Conservation (phyloP, 179 eudicot genomes). For the Vitellaria paradoxa region DNA sequence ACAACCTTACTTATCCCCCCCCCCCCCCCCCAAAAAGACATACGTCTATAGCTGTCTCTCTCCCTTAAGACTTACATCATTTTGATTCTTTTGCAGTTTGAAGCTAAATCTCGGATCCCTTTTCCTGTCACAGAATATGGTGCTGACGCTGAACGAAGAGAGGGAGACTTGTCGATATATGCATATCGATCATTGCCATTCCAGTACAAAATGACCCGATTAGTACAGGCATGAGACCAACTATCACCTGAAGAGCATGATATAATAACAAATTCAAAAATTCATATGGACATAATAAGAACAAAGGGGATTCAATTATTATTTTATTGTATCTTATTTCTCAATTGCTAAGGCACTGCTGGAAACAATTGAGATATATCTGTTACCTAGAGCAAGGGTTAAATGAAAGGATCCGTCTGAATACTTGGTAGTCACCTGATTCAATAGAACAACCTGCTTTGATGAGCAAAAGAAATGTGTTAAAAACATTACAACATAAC, state of each 20-base stretch:
- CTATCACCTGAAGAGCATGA: constrained; percentile 65
- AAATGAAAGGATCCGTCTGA: constrained; percentile 75
- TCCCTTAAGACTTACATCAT: constrained; percentile 30
- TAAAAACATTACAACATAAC: not conserved
- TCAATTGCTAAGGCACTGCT: not conserved
- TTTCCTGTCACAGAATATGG: constrained; percentile 65
- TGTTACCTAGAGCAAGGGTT: constrained; percentile 85
- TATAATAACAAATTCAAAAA: not conserved
- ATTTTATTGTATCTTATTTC: not conserved
- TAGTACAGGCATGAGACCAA: constrained; percentile 95
- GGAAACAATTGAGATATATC: constrained; percentile 1
- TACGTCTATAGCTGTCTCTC: not conserved
- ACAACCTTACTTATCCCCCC: too few species aligned
- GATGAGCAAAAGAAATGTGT: not conserved
- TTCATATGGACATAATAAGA: not conserved
- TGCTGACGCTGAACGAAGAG: constrained; percentile 72
- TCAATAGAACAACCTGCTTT: constrained; percentile 72
- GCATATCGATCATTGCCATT: constrained; percentile 72
- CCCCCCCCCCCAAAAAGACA: too few species aligned
- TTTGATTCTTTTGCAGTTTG: constrained; percentile 62
- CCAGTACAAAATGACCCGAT: constrained; percentile 87
- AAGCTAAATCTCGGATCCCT: constrained; percentile 68
- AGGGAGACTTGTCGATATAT: constrained; percentile 87
- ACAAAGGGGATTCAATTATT: not conserved
- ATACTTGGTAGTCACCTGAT: constrained; percentile 83